Conservation (phyloP, 495 filamentous ascomycete genomes). For the Lasiosphaeriaceae sp. region DNA sequence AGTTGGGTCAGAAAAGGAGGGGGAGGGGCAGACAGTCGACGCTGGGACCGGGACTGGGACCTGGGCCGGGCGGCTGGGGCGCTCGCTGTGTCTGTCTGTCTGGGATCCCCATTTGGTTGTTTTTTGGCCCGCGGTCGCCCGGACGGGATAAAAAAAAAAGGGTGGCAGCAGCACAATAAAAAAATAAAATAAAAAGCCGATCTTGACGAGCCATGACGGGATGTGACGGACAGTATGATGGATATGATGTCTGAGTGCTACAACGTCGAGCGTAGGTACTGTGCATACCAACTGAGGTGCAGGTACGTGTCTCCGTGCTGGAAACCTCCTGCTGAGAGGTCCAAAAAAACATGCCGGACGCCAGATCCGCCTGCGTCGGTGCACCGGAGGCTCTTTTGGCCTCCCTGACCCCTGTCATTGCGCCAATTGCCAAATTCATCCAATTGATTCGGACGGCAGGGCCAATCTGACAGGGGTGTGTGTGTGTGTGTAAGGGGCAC, state of each 20-base stretch:
- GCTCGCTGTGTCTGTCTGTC: too few relatives aligned
- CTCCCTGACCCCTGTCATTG: not conserved
- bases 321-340: not conserved
- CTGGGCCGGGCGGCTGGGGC: too few relatives aligned
- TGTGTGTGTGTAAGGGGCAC: too few relatives aligned
- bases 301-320: too few relatives aligned
- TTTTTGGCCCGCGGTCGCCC: constrained; percentile 9
- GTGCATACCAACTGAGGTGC: not conserved
- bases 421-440: not conserved
- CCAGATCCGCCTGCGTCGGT: not conserved
- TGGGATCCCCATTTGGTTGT: not conserved
- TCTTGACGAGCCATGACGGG: constrained; percentile 18
- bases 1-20: not conserved
- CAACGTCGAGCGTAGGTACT: not conserved
- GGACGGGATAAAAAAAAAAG: not conserved
- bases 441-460: not conserved
- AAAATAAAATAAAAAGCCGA: not conserved
- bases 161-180: not conserved
- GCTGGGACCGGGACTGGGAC: not conserved
- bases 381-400: not conserved
- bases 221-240: constrained; percentile 13
- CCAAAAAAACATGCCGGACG: not conserved
- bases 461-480: not conserved
- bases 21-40: not conserved
- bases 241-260: not conserved